These are phyloP conservation scores for Boletus subparvulus DNA, from an alignment of 768 basidiomycete genomes.

Conservation along the genomic window DNA sequence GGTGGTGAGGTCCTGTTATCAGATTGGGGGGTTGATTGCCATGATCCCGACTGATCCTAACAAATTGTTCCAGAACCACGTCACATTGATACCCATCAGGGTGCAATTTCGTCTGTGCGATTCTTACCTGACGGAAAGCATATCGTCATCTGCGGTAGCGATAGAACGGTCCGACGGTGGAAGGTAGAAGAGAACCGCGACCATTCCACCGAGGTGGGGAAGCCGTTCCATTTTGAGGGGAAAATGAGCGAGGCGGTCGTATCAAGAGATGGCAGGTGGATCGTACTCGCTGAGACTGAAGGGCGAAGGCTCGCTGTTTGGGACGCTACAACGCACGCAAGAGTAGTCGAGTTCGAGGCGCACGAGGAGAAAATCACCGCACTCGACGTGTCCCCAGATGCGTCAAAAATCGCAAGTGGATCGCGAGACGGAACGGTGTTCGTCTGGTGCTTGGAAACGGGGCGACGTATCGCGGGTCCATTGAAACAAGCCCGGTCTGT, in stretches of 20 bases:
- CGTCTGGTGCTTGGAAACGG: conserved; percentile 23
- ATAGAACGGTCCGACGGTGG: conserved; percentile 13
- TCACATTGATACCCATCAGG: background rate
- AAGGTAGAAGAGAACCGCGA: background rate
- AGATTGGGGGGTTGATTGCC: too few relatives aligned
- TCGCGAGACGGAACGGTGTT: conserved; percentile 20
- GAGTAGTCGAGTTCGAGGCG: conserved; percentile 7
- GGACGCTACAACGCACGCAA: conserved; percentile 6
- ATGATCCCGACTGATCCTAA: background rate
- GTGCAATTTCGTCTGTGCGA: conserved; percentile 4
- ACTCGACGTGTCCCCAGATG: conserved; percentile 22
- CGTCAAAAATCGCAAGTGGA: conserved; percentile 22
- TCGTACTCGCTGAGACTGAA: background rate
- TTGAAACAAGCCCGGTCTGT: conserved; percentile 12
- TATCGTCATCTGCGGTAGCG: background rate
- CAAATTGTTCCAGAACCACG: conserved; percentile 2
- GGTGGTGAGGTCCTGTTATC: background rate
- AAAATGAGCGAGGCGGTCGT: background rate
- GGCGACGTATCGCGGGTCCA: conserved; percentile 13
- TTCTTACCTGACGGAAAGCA: conserved; percentile 12
- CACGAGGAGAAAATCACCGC: conserved; percentile 17
- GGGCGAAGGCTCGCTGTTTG: conserved; percentile 10
- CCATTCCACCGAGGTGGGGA: background rate
- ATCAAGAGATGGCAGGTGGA: conserved; percentile 21
- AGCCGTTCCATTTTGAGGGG: background rate